phyloP scores from a whole-genome alignment of 1,139 yeast species.

The Yamadazyma spencermartinsiae region DNA sequence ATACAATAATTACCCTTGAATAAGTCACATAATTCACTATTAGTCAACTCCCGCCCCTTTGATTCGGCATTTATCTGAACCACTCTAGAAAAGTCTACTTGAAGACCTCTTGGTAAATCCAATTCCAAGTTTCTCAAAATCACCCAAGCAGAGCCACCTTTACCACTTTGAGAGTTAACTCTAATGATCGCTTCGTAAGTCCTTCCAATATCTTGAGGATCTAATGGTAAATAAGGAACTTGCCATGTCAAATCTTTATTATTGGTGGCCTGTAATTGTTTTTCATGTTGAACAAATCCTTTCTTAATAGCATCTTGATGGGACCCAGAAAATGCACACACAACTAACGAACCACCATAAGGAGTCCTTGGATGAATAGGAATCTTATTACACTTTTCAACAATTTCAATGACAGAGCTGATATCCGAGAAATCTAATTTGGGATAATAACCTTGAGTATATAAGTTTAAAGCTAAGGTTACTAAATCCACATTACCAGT shows the following conservation, averaged over 20 bases:
- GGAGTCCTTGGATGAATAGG: slow-evolving; percentile 51
- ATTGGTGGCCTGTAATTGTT: slow-evolving; percentile 26
- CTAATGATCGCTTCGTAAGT: slow-evolving; percentile 53
- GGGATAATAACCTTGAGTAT: slow-evolving; percentile 48
- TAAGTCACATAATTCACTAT: slow-evolving; percentile 41
- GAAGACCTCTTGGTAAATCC: slow-evolving; percentile 49
- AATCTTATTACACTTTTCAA: slow-evolving; percentile 49
- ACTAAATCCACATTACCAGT: slow-evolving; percentile 52
- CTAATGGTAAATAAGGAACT: slow-evolving; percentile 51
- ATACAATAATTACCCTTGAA: slow-evolving; percentile 37
- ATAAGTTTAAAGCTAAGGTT: slow-evolving; percentile 48
- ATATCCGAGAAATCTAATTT: slow-evolving; percentile 46
- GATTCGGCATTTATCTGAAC: slow-evolving; percentile 44
- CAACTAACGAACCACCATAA: slow-evolving; percentile 50
- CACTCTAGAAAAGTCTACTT: slow-evolving; percentile 41
- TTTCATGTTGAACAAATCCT: slow-evolving; percentile 38
- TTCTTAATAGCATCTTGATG: slow-evolving; percentile 54
- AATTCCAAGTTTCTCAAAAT: slow-evolving; percentile 47
- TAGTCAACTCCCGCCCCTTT: slow-evolving; percentile 46
- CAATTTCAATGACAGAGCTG: slow-evolving; percentile 39
- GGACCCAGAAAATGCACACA: slow-evolving; percentile 51
- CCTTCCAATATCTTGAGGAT: slow-evolving; percentile 51
- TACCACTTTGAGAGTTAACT: slow-evolving; percentile 52
- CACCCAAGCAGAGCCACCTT: slow-evolving; percentile 55
- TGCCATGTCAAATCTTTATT: slow-evolving; percentile 32